Conservation (phyloP, 31 red algal species). For the Bonnemaisonia californica region DNA sequence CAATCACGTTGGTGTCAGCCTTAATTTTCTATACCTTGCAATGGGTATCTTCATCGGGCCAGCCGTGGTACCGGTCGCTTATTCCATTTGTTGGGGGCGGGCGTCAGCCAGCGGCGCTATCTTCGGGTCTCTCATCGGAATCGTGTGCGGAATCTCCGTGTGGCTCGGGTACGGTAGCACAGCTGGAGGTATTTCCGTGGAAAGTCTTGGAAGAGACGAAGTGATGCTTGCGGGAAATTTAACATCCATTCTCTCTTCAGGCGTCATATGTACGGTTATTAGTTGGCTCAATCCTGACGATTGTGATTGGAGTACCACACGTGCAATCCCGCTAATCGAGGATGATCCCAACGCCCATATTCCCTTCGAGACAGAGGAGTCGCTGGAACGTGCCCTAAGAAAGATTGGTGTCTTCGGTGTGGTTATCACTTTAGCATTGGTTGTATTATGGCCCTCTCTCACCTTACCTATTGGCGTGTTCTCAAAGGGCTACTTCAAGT, state of each 20-base stretch:
- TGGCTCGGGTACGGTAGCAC: constrained; percentile 55
- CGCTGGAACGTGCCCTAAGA: constrained; percentile 40
- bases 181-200: constrained; percentile 43
- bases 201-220: constrained; percentile 32
- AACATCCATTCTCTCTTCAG: constrained; percentile 57
- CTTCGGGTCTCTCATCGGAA: constrained; percentile 42
- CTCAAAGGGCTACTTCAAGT: constrained; percentile 63
- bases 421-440: constrained; percentile 38
- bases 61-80: constrained; percentile 67
- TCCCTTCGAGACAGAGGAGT: constrained; percentile 41
- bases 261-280: constrained; percentile 43
- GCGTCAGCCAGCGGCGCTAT: constrained; percentile 49
- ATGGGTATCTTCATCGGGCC: constrained; percentile 76
- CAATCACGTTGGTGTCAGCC: constrained; percentile 51
- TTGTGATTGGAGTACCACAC: constrained; percentile 72
- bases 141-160: constrained; percentile 35
- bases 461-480: constrained; percentile 57
- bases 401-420: constrained; percentile 39
- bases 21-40: constrained; percentile 53
- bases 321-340: constrained; percentile 65
- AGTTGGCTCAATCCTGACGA: constrained; percentile 52
- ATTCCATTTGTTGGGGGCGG: constrained; percentile 52
- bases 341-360: constrained; percentile 71
- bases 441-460: constrained; percentile 59
- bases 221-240: constrained; percentile 65